Conservation (phyloP, 2,329 filamentous ascomycete genomes). For the Aulographum hederae region DNA sequence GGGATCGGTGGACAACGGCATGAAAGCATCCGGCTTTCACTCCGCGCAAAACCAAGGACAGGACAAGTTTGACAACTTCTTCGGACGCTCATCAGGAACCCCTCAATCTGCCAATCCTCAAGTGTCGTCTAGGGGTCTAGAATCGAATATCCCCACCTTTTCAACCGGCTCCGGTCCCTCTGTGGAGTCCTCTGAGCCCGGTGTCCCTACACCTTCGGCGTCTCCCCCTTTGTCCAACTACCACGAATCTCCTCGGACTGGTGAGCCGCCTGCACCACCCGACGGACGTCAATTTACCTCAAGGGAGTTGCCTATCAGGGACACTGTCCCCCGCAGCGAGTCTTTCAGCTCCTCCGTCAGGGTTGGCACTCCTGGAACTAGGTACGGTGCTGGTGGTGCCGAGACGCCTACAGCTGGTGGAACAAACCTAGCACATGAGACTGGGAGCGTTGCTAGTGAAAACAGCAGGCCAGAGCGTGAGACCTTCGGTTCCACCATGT, state of each 20-base stretch:
- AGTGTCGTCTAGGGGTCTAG: conserved; percentile 41
- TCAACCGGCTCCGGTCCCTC: conserved; percentile 19
- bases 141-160: conserved; percentile 20
- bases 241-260: conserved; percentile 35
- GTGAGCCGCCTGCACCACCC: conserved; percentile 47
- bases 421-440: conserved; percentile 15
- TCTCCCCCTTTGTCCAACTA: conserved; percentile 40
- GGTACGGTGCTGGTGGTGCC: conserved; percentile 33
- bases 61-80: conserved; percentile 67
- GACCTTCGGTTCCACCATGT: not conserved
- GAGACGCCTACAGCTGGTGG: too few relatives aligned
- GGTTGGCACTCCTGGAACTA: conserved; percentile 53
- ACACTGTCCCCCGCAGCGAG: conserved; percentile 36
- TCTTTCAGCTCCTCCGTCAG: conserved; percentile 63
- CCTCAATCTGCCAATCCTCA: conserved; percentile 21
- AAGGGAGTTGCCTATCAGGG: conserved; percentile 52
- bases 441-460: not conserved
- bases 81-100: conserved; percentile 46
- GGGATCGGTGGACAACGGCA: conserved; percentile 28
- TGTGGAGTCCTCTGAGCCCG: conserved; percentile 26
- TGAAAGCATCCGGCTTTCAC: conserved; percentile 31
- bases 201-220: conserved; percentile 40
- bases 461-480: not conserved
- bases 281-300: conserved; percentile 65
- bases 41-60: too few relatives aligned